Evolutionary conservation across 2,329 filamentous ascomycete species (phyloP).

Genomic region (Aspergillus melleus): DNA sequence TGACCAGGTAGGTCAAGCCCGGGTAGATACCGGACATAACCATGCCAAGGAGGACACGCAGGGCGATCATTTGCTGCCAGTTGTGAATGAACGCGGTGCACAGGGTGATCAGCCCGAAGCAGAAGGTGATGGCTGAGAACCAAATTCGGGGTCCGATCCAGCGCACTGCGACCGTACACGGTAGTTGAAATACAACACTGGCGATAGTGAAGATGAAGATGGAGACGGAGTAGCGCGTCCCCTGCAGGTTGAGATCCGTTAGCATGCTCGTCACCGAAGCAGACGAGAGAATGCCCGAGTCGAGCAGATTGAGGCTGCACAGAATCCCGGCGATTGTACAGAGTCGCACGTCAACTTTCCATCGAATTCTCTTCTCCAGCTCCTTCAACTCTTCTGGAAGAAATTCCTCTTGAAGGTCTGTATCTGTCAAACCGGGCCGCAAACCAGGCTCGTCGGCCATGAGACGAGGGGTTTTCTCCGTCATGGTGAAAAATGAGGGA

Average conservation of each 20-base stretch:
- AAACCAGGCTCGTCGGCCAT: background rate
- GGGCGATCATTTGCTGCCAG: constrained; percentile 69
- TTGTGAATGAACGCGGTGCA: constrained; percentile 67
- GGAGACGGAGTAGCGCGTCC: constrained; percentile 66
- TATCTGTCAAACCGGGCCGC: background rate
- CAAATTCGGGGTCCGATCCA: constrained; percentile 64
- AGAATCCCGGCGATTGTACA: constrained; percentile 72
- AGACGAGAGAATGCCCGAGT: constrained; percentile 68
- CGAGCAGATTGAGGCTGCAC: constrained; percentile 68
- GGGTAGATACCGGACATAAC: constrained; percentile 55
- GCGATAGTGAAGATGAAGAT: constrained; percentile 74
- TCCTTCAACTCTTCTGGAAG: constrained; percentile 18
- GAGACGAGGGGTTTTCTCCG: background rate
- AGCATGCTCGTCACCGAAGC: constrained; percentile 70
- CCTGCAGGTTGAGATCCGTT: constrained; percentile 61
- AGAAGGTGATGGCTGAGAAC: constrained; percentile 61
- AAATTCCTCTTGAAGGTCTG: constrained; percentile 11
- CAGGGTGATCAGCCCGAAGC: constrained; percentile 65
- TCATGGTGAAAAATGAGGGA: background rate
- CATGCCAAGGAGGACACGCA: constrained; percentile 66
- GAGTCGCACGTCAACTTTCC: constrained; percentile 66
- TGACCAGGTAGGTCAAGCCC: constrained; percentile 48
- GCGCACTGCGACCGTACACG: constrained; percentile 66
- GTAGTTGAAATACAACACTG: constrained; percentile 67
- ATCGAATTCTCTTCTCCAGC: constrained; percentile 53